Percentiles rank a stretch among this genome's conserved stretches.
Conservation (phyloP, 257 asterid species). For the Cynanchum wilfordii region DNA sequence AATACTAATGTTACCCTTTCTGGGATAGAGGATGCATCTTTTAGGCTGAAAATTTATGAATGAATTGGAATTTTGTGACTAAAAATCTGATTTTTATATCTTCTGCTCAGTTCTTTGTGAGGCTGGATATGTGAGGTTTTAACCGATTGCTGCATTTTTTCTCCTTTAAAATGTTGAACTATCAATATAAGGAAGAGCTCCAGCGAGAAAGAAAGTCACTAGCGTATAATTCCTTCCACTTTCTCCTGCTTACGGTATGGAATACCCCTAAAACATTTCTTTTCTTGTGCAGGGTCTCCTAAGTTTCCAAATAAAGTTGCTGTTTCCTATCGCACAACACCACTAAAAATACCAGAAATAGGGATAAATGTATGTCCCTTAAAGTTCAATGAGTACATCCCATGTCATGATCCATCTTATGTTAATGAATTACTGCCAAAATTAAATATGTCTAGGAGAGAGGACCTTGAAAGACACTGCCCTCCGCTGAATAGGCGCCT, state of each 20-base stretch:
- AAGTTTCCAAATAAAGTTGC: slow-evolving; percentile 54
- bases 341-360: slow-evolving; percentile 54
- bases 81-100: no score
- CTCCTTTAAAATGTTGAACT: neutral
- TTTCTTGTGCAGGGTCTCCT: slow-evolving; percentile 34
- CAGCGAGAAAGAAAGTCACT: neutral
- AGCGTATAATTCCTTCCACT: neutral
- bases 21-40: neutral
- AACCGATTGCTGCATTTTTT: neutral
- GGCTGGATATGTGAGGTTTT: neutral
- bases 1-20: neutral
- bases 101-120: neutral
- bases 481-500: slow-evolving; percentile 61
- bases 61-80: neutral
- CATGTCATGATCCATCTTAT: slow-evolving; percentile 76
- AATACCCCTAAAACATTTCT: slow-evolving; percentile 5
- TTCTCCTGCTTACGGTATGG: neutral
- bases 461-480: slow-evolving; percentile 90
- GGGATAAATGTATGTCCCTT: slow-evolving; percentile 77
- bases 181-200: neutral
- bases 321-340: slow-evolving; percentile 50
- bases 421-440: slow-evolving; percentile 58
- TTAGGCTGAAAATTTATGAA: neutral
- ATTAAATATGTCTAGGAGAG: slow-evolving; percentile 64
- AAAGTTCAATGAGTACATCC: slow-evolving; percentile 69